These are phyloP conservation scores for Oryza rufipogon DNA, from an alignment of 176 grass and related monocot species.

Conservation along the genomic window DNA sequence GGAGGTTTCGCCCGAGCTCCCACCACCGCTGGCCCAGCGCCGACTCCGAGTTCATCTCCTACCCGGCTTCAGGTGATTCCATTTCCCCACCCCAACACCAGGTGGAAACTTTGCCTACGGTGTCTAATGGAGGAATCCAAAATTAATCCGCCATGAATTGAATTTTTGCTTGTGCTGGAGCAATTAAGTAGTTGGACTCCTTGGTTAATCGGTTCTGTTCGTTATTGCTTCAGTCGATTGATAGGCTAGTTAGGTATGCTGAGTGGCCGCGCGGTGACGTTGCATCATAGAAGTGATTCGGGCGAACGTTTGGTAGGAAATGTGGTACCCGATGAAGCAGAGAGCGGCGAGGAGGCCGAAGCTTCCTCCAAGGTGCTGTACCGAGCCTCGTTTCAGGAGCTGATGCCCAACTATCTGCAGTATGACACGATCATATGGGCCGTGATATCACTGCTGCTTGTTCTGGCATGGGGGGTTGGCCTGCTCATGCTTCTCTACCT, in stretches of 20 bases:
- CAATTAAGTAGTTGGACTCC: neutral
- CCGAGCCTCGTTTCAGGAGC: constrained; percentile 68
- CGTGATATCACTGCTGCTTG: constrained; percentile 67
- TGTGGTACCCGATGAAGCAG: constrained; percentile 32
- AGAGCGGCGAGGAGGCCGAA: constrained; percentile 38
- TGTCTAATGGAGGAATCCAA: neutral
- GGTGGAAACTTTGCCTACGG: neutral
- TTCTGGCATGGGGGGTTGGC: constrained; percentile 73
- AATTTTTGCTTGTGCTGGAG: neutral
- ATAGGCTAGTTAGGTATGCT: constrained; percentile 47
- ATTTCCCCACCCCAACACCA: neutral
- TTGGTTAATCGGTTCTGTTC: neutral
- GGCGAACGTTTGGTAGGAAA: constrained; percentile 53
- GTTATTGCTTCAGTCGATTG: neutral
- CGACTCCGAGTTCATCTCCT: neutral
- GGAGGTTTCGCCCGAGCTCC: neutral
- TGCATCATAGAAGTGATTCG: constrained; percentile 55
- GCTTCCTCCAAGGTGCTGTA: constrained; percentile 46
- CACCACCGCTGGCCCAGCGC: neutral
- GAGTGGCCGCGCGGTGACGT: constrained; percentile 48
- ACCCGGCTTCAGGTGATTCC: neutral
- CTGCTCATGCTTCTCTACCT: constrained; percentile 75
- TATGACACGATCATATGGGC: constrained; percentile 75
- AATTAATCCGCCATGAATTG: neutral
- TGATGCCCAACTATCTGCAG: constrained; percentile 49